phyloP scores from a whole-genome alignment of 2,329 filamentous ascomycete species.

The Pseudogymnoascus sp. region DNA sequence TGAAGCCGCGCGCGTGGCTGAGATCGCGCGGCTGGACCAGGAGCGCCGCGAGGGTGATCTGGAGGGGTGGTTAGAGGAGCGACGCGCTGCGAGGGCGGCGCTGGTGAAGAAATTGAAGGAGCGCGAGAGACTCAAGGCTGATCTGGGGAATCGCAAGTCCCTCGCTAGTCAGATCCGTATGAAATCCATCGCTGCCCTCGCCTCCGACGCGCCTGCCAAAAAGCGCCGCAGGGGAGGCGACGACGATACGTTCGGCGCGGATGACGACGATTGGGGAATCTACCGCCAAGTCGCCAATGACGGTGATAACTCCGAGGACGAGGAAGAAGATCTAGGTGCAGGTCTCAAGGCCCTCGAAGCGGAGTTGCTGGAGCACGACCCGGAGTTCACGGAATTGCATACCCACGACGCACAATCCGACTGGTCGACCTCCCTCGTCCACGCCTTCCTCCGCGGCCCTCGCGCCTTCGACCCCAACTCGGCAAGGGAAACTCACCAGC shows the following conservation, averaged over 20 bases:
- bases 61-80: constrained; percentile 79
- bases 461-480: constrained; percentile 77
- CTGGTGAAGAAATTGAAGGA: constrained; percentile 83
- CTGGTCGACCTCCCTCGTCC: constrained; percentile 87
- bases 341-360: constrained; percentile 71
- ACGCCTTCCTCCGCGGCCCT: constrained; percentile 83
- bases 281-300: constrained; percentile 89
- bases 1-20: constrained; percentile 75
- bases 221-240: constrained; percentile 82
- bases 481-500: constrained; percentile 73
- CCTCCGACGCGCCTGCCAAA: constrained; percentile 77
- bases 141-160: constrained; percentile 93
- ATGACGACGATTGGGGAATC: constrained; percentile 97
- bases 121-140: constrained; percentile 83
- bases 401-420: constrained; percentile 88
- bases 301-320: constrained; percentile 75
- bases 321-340: constrained; percentile 76
- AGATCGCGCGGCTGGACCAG: constrained; percentile 76
- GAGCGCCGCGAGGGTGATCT: constrained; percentile 79
- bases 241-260: constrained; percentile 92
- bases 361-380: constrained; percentile 80
- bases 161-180: constrained; percentile 94
- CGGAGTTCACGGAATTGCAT: constrained; percentile 83
- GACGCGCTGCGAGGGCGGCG: constrained; percentile 63
- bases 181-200: constrained; percentile 95